Conservation (phyloP, 805 yeast species). For the Hanseniaspora occidentalis region DNA sequence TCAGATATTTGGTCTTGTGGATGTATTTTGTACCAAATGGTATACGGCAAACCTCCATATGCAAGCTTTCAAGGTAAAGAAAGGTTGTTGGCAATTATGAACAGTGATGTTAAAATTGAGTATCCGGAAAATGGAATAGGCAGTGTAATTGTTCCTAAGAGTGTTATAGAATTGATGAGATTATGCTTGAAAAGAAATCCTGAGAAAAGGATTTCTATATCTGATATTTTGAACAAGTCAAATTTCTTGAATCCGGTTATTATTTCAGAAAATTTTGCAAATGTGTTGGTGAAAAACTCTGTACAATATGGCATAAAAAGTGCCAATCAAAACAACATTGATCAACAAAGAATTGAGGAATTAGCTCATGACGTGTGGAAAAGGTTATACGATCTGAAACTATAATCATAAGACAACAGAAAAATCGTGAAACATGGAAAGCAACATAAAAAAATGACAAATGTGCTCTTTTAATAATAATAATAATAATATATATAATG, state of each 20-base stretch:
- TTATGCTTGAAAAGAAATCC: slow-evolving; percentile 68
- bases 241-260: slow-evolving; percentile 66
- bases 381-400: slow-evolving; percentile 24
- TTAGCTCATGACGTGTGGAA: slow-evolving; percentile 49
- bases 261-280: slow-evolving; percentile 52
- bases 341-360: slow-evolving; percentile 32
- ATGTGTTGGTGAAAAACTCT: slow-evolving; percentile 64
- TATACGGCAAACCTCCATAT: slow-evolving; percentile 88
- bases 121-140: slow-evolving; percentile 56
- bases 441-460: too few relatives aligned
- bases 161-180: slow-evolving; percentile 58
- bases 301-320: slow-evolving; percentile 52
- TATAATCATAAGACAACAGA: slow-evolving; percentile 9
- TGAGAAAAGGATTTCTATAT: slow-evolving; percentile 47
- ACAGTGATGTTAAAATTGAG: slow-evolving; percentile 59
- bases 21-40: slow-evolving; percentile 89
- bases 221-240: slow-evolving; percentile 40
- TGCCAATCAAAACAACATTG: slow-evolving; percentile 28
- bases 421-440: too few relatives aligned
- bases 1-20: slow-evolving; percentile 98
- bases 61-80: slow-evolving; percentile 66
- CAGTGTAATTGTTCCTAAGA: slow-evolving; percentile 48
- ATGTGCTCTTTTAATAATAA: background rate
- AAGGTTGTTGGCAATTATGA: slow-evolving; percentile 72
- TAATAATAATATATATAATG: background rate